Evolutionary conservation across 495 filamentous ascomycete genomes (phyloP).

Genomic region (Hyaloscypha bicolor): DNA sequence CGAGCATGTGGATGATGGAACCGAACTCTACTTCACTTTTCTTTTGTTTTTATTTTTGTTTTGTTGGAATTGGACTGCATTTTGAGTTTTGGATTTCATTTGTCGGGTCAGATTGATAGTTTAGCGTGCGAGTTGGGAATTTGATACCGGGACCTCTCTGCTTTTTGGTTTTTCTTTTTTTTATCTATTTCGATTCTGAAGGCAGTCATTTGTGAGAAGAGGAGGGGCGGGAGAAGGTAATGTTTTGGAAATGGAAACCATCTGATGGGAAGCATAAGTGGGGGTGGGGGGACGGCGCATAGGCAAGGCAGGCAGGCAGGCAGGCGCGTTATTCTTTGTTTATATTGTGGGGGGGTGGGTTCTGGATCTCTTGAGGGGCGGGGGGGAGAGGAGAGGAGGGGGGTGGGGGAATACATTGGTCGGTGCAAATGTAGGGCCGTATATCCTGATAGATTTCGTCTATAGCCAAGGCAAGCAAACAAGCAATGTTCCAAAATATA

Average conservation of each 20-base stretch:
- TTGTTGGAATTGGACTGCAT: neutral
- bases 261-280: neutral
- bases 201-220: neutral
- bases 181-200: neutral
- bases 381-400: too few relatives aligned
- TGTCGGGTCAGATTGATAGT: neutral
- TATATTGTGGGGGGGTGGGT: neutral
- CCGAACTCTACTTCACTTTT: neutral
- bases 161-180: neutral
- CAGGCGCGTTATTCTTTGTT: neutral
- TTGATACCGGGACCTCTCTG: slow-evolving; percentile 5
- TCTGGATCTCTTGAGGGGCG: neutral
- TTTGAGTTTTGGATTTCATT: neutral
- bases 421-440: neutral
- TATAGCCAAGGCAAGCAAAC: neutral
- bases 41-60: neutral
- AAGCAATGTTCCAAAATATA: neutral
- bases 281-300: neutral
- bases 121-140: slow-evolving; percentile 4
- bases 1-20: neutral
- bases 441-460: slow-evolving; percentile 1
- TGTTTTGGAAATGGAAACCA: too few relatives aligned
- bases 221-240: too few relatives aligned
- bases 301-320: neutral
- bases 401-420: neutral